Conservation (phyloP, 1,284 basidiomycete species). For the Mycena citricolor region DNA sequence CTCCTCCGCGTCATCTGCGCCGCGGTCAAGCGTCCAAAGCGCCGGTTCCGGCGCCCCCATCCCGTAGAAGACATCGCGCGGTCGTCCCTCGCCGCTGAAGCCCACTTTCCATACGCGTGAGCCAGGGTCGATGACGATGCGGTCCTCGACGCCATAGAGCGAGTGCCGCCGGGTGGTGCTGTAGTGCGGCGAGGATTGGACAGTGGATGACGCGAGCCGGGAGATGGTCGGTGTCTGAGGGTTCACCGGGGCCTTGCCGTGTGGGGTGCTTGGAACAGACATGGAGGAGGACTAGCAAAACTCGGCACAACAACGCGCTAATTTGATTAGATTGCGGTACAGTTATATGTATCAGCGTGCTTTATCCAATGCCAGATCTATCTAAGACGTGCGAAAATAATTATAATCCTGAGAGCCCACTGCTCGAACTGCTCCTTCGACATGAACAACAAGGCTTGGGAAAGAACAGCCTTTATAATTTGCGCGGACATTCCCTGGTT, state of each 20-base stretch:
- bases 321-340: neutral
- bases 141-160: conserved; percentile 84
- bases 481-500: conserved; percentile 86
- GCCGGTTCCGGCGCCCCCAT: conserved; percentile 39
- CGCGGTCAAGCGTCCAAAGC: conserved; percentile 63
- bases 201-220: conserved; percentile 12
- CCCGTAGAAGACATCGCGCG: conserved; percentile 72
- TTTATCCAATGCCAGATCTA: conserved; percentile 11
- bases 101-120: conserved; percentile 87
- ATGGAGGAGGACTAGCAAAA: conserved; percentile 24
- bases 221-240: conserved; percentile 24
- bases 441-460: conserved; percentile 79
- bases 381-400: conserved; percentile 40
- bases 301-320: too few relatives aligned
- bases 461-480: conserved; percentile 85
- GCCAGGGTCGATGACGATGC: conserved; percentile 83
- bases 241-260: conserved; percentile 37
- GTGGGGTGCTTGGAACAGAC: conserved; percentile 48
- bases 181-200: conserved; percentile 76
- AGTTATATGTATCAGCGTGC: conserved; percentile 5
- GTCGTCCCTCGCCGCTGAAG: conserved; percentile 85
- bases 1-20: conserved; percentile 52
- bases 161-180: conserved; percentile 74
- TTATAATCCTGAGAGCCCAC: conserved; percentile 68
- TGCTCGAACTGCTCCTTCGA: conserved; percentile 84